These are phyloP conservation scores for Cyclotella atomus DNA, from an alignment of 108 stramenopile genomes.

Conservation along the genomic window DNA sequence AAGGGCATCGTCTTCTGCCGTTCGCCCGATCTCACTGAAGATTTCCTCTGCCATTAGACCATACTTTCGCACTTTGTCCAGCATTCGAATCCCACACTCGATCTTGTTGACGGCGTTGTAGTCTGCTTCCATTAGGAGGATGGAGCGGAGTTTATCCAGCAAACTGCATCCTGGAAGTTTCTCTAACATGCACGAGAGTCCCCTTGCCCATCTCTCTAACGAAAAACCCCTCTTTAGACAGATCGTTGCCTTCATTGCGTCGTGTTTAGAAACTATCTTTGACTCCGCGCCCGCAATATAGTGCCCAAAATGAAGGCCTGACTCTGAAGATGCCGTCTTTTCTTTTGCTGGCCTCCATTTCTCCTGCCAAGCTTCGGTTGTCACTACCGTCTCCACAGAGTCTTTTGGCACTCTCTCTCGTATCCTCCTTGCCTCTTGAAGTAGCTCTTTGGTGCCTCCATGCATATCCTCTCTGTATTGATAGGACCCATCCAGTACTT, in stretches of 20 bases:
- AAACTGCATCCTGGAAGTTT: background rate
- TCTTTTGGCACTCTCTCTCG: background rate
- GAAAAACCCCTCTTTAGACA: background rate
- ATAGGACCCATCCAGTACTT: background rate
- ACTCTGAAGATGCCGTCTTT: slow-evolving; percentile 17
- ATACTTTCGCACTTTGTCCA: slow-evolving; percentile 10
- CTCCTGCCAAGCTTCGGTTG: background rate
- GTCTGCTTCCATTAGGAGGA: slow-evolving; percentile 32
- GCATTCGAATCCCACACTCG: slow-evolving; percentile 10
- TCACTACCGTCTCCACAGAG: background rate
- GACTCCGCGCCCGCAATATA: slow-evolving; percentile 5
- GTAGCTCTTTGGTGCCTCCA: background rate
- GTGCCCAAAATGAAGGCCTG: slow-evolving; percentile 8
- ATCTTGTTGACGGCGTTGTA: slow-evolving; percentile 15
- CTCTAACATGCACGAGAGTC: slow-evolving; percentile 22
- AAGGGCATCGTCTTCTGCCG: slow-evolving; percentile 15
- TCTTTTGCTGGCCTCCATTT: slow-evolving; percentile 2
- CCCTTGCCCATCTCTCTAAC: background rate
- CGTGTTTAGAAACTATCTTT: background rate
- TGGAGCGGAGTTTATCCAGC: slow-evolving; percentile 9
- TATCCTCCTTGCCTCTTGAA: background rate
- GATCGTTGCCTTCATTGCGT: slow-evolving; percentile 16
- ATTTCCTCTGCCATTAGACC: slow-evolving; percentile 25
- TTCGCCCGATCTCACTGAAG: slow-evolving; percentile 10
- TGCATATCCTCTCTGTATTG: background rate